These are phyloP conservation scores for Ambrosia artemisiifolia DNA, from an alignment of 129 eudicot genomes.

Conservation along the genomic window DNA sequence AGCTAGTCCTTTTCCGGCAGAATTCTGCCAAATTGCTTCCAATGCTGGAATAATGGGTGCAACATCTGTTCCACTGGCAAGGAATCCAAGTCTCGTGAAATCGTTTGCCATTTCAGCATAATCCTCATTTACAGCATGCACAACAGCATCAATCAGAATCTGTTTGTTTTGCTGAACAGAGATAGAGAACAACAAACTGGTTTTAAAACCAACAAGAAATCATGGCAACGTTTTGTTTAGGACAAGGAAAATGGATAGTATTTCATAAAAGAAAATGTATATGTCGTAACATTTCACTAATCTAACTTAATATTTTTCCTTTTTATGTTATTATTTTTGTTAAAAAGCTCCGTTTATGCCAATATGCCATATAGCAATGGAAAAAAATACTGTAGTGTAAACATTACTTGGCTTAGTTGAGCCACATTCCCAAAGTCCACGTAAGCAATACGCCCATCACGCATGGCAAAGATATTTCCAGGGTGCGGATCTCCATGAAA, in stretches of 20 bases:
- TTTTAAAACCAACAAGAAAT: not conserved
- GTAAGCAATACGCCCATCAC: slow-evolving; percentile 97
- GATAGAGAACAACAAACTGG: slow-evolving; percentile 3
- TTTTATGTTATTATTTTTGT: not conserved
- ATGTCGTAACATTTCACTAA: not conserved
- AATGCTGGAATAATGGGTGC: slow-evolving; percentile 91
- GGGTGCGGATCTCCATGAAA: slow-evolving; percentile 99
- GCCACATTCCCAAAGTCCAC: slow-evolving; percentile 99
- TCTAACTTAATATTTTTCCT: not conserved
- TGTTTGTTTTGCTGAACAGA: slow-evolving; percentile 86
- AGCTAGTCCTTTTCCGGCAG: slow-evolving; percentile 84
- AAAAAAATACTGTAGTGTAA: not conserved
- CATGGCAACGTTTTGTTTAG: not conserved
- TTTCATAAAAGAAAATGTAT: not conserved
- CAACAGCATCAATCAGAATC: slow-evolving; percentile 95
- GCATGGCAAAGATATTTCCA: slow-evolving; percentile 99
- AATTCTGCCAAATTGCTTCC: slow-evolving; percentile 97
- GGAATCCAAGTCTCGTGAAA: slow-evolving; percentile 97
- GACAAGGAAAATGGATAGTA: not conserved
- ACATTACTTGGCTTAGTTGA: slow-evolving; percentile 84
- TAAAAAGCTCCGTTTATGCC: not conserved
- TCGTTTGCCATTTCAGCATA: slow-evolving; percentile 97
- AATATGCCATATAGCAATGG: not conserved
- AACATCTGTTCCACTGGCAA: slow-evolving; percentile 93
- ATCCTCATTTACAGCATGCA: slow-evolving; percentile 99